Evolutionary conservation across 768 basidiomycete genomes (phyloP), one percentile per base, ranked within the genome.

Genomic region (Clathrus columnatus): DNA sequence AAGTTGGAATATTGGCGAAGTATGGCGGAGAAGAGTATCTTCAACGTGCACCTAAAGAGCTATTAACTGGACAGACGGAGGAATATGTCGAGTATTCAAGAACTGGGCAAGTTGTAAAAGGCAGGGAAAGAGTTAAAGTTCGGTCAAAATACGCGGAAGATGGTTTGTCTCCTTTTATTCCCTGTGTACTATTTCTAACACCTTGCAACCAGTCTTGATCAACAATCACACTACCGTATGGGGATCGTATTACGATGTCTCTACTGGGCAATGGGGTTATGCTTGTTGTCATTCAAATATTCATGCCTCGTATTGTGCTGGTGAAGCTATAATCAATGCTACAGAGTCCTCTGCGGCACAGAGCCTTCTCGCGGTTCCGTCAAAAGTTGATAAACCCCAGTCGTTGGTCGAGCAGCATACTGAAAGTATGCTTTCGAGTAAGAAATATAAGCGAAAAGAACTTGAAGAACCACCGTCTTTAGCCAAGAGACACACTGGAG

Each of bases 201-300:
- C 57, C 47, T 30, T 27, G 20, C 54, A 18, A 60, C 1, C 60
- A 97, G 93, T 93, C 6, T 85, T 80, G 62, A 73, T 87, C 64
- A 94, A 93, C 69, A 99, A 99, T 65, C 96, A 99, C 64, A 92
- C 87, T 0, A 75, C 82, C 4, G 84, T 97, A n/a, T 99, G 96
- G 96, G 96, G 96, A 45, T 99, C 96, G 44, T 98, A 84, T 83
- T 98, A 89, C 67, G 83, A 89, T 61, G 58, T 73, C 16, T 72
- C 79, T 11, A 75, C 78, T 2, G 81, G 84, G 14, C 65, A 73
- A 57, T 99, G 96, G 96, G 96, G 96, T 32, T 99, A 86, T 68
- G 85, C 81, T 24, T 99, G 96, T 68, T 99, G 96, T 65, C 94
- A 96, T 65, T 93, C 92, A 8, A 75, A 65, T 45, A 73, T 91